These are phyloP conservation scores for Aspergillus flavus DNA, from an alignment of 2,329 filamentous ascomycete genomes.

Conservation along the genomic window DNA sequence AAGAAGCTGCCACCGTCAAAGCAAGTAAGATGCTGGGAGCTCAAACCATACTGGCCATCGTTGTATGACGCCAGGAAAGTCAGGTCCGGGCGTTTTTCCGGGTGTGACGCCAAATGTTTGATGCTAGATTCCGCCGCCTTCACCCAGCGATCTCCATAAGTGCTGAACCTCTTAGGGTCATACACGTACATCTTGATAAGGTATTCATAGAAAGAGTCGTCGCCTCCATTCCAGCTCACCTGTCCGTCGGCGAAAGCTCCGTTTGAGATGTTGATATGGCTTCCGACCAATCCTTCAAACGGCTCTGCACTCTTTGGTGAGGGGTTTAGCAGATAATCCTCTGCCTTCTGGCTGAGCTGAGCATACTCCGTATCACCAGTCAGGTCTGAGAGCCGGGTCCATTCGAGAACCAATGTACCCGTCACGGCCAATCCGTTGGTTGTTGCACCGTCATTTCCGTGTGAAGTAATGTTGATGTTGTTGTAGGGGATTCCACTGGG, in stretches of 20 bases:
- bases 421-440: conserved; percentile 75
- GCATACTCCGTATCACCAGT: conserved; percentile 69
- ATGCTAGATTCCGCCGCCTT: conserved; percentile 76
- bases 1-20: conserved; percentile 87
- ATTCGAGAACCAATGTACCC: conserved; percentile 80
- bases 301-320: conserved; percentile 66
- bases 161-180: conserved; percentile 63
- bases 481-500: conserved; percentile 75
- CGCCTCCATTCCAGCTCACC: conserved; percentile 77
- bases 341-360: conserved; percentile 65
- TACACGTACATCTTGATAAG: conserved; percentile 91
- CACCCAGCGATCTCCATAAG: conserved; percentile 75
- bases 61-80: conserved; percentile 60
- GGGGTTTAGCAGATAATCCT: conserved; percentile 71
- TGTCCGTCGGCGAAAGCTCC: conserved; percentile 67
- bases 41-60: conserved; percentile 37
- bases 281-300: conserved; percentile 76
- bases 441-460: conserved; percentile 51
- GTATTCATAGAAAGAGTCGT: conserved; percentile 86
- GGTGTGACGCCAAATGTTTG: conserved; percentile 68
- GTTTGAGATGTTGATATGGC: conserved; percentile 63
- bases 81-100: conserved; percentile 66
- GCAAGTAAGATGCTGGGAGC: conserved; percentile 65
- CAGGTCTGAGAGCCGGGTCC: conserved; percentile 77
- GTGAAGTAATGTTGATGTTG: conserved; percentile 61